Evolutionary conservation across 1,139 yeast species (phyloP).

Genomic region (Candida mesenterica): DNA sequence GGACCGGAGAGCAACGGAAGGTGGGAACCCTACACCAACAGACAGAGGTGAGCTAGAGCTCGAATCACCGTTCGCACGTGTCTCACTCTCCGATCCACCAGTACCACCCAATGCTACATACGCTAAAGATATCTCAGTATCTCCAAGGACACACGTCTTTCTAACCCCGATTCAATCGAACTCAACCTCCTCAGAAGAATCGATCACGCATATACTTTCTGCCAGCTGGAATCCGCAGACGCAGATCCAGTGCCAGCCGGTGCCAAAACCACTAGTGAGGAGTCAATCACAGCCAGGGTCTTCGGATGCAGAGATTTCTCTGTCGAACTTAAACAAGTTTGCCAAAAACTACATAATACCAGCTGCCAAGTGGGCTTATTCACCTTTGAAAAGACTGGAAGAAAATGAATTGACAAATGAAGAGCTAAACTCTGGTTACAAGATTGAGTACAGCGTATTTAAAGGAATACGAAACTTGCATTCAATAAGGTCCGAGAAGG

Average conservation of each 20-base stretch:
- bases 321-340: constrained; percentile 19
- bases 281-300: constrained; percentile 13
- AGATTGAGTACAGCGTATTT: constrained; percentile 54
- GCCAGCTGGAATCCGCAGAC: constrained; percentile 4
- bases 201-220: constrained; percentile 10
- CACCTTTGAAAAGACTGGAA: constrained; percentile 11
- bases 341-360: constrained; percentile 27
- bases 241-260: constrained; percentile 2
- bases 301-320: constrained; percentile 3
- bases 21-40: no score
- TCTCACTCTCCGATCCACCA: no score
- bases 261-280: constrained; percentile 5
- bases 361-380: constrained; percentile 23
- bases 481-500: constrained; percentile 19
- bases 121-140: not conserved
- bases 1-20: no score
- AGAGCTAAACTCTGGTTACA: constrained; percentile 15
- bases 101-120: not conserved
- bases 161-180: constrained; percentile 11
- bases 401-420: constrained; percentile 1
- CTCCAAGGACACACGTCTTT: not conserved
- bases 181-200: constrained; percentile 9
- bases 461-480: constrained; percentile 31
- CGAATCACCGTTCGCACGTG: no score
- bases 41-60: no score